Conservation (phyloP, 768 basidiomycete species). For the Nidula microcarpa region DNA sequence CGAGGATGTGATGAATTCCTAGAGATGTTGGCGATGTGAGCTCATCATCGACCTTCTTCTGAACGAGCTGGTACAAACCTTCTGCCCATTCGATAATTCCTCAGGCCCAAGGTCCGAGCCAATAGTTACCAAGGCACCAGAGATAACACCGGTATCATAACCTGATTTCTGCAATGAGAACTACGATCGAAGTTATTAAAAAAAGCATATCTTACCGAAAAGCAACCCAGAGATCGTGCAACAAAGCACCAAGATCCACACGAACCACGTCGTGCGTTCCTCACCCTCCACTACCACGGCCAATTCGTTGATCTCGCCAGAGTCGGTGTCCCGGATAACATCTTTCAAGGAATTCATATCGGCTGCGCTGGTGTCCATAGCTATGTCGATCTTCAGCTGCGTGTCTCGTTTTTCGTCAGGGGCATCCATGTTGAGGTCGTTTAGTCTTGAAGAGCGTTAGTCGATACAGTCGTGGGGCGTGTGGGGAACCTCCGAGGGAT, state of each 20-base stretch:
- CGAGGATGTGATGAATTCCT: slow-evolving; percentile 80
- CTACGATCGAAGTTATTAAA: too few species aligned
- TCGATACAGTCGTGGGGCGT: neutral
- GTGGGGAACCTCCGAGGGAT: neutral
- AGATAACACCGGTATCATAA: slow-evolving; percentile 80
- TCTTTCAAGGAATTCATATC: slow-evolving; percentile 14
- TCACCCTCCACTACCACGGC: slow-evolving; percentile 62
- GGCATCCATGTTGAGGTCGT: neutral
- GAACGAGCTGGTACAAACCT: slow-evolving; percentile 31
- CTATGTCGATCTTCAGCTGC: slow-evolving; percentile 1
- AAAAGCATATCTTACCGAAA: slow-evolving; percentile 48
- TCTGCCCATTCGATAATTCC: slow-evolving; percentile 56
- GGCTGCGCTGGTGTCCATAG: slow-evolving; percentile 7
- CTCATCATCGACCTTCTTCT: neutral
- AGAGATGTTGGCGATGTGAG: neutral
- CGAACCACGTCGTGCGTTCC: slow-evolving; percentile 66
- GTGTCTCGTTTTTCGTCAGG: neutral
- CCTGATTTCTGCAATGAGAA: slow-evolving; percentile 30
- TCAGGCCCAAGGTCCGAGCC: slow-evolving; percentile 60
- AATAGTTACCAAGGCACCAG: slow-evolving; percentile 77
- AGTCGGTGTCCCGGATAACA: slow-evolving; percentile 20
- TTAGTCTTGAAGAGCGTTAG: neutral
- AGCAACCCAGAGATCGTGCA: slow-evolving; percentile 75
- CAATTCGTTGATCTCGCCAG: slow-evolving; percentile 57
- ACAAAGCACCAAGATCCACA: slow-evolving; percentile 73